Evolutionary conservation across 2,329 filamentous ascomycete species (phyloP).

Genomic region (Atkinsonella texensis): DNA sequence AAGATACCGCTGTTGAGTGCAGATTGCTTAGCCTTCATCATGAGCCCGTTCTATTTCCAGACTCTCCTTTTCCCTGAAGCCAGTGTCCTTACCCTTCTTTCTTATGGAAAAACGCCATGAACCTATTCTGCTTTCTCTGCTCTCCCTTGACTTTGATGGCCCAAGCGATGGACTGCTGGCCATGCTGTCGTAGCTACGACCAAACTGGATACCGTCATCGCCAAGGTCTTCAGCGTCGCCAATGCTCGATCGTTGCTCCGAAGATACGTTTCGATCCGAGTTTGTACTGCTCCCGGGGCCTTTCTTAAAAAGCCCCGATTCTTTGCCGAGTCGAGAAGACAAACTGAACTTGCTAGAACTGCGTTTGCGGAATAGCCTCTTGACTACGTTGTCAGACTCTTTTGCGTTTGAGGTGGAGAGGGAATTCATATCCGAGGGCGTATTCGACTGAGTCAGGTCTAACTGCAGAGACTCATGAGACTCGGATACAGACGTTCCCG

Average conservation of each 20-base stretch:
- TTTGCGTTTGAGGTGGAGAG: slow-evolving; percentile 28
- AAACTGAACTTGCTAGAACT: slow-evolving; percentile 55
- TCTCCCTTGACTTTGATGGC: slow-evolving; percentile 32
- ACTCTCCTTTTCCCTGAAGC: slow-evolving; percentile 36
- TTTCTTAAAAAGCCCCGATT: slow-evolving; percentile 45
- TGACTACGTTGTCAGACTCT: slow-evolving; percentile 44
- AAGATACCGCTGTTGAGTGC: neutral
- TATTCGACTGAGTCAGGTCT: slow-evolving; percentile 44
- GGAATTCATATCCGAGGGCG: slow-evolving; percentile 39
- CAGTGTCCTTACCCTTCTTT: slow-evolving; percentile 43
- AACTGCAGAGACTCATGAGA: slow-evolving; percentile 46
- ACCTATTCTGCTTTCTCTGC: slow-evolving; percentile 36
- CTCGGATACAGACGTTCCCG: slow-evolving; percentile 46
- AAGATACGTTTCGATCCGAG: slow-evolving; percentile 43
- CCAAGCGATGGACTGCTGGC: slow-evolving; percentile 45
- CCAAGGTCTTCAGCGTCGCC: slow-evolving; percentile 41
- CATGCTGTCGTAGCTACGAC: slow-evolving; percentile 43
- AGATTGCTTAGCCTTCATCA: slow-evolving; percentile 17
- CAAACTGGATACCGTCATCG: slow-evolving; percentile 31
- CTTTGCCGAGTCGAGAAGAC: slow-evolving; percentile 43
- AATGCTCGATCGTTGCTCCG: slow-evolving; percentile 44
- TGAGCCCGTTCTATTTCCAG: slow-evolving; percentile 34
- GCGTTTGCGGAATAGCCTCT: slow-evolving; percentile 52
- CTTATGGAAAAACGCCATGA: slow-evolving; percentile 47
- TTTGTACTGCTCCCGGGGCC: slow-evolving; percentile 43